Conservation (phyloP, 2,329 filamentous ascomycete genomes). For the Trichoderma hamatum region DNA sequence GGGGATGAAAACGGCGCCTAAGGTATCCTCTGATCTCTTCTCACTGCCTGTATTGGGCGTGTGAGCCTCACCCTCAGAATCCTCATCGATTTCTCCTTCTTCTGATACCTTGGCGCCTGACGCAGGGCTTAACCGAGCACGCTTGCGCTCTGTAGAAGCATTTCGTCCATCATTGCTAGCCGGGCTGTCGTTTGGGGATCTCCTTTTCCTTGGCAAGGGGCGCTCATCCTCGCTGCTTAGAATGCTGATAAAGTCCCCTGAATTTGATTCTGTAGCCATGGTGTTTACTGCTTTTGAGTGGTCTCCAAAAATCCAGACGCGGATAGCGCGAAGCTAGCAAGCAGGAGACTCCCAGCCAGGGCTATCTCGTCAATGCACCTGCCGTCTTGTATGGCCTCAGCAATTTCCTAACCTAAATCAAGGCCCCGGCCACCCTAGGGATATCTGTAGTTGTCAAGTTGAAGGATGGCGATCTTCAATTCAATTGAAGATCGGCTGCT, state of each 20-base stretch:
- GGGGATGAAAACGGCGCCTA: constrained; percentile 30
- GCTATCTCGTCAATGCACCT: neutral
- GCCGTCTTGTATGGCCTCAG: too few species aligned
- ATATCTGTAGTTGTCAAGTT: neutral
- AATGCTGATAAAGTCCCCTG: constrained; percentile 25
- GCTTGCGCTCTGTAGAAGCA: constrained; percentile 30
- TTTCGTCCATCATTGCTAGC: neutral
- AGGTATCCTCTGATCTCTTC: neutral
- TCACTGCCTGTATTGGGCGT: neutral
- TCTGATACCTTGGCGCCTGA: constrained; percentile 33
- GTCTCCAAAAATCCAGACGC: neutral
- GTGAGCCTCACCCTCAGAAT: neutral
- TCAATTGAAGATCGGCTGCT: neutral
- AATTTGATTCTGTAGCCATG: constrained; percentile 19
- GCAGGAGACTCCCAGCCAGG: neutral
- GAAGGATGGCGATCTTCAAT: neutral
- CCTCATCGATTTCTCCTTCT: constrained; percentile 40
- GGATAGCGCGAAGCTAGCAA: constrained; percentile 4
- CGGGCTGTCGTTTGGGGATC: neutral
- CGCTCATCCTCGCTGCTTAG: constrained; percentile 23
- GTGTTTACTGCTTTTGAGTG: neutral
- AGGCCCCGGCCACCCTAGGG: too few species aligned
- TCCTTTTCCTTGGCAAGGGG: constrained; percentile 22
- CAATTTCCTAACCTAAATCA: neutral
- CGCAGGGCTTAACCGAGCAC: constrained; percentile 28